Base-by-base conservation (phyloP, 2,329 filamentous ascomycete species). In the Curvularia verruculosa region DNA sequence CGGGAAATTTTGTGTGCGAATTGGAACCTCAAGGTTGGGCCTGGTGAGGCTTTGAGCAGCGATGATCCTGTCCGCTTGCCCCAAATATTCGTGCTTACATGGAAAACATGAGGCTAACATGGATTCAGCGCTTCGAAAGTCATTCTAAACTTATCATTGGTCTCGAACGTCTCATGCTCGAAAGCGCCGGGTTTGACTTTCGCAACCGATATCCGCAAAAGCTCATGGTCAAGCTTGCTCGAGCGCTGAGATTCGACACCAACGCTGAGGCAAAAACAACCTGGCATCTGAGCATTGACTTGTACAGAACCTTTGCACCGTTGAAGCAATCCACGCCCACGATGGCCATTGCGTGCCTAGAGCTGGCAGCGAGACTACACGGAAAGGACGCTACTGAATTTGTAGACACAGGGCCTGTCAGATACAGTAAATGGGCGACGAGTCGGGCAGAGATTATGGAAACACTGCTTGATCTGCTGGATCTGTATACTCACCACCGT, bases 111-210 rank as follows among this genome's bases (percentile, higher is more conserved):
- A 19, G 29, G 23, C 57, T 66, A 5, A 46, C 56, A 28, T n/a
- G 6, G 1, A 8, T 34, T n/a, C 49, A 95, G 90, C 81, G 89
- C 24, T 96, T 98, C 64, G 94, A 98, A 51, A 82, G 81, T 1
- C 86, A 88, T 3, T 89, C 90, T 13, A 90, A 92, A 64, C 86
- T 89, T 56, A 89, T 97, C 63, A 92, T 97, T 60, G 92, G 91
- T 1, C 85, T 98, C 3, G 95, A 99, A 78, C 86, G 95, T 5
- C 85, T 96, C 54, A 96, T 98, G 77, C 87, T 99, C 49, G 95
- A 99, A 78, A 89, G 91, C 2, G 89, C 93, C 28, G 89, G 90
- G 60, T 99, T 99, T 76, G 94, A 99, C 76, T 98, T 98, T 72
- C 87, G 93, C 34, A 93, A 88, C 56, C 88, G 92, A 36, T 90